phyloP scores from a whole-genome alignment of 805 yeast species.

The Candida tallmaniae region DNA sequence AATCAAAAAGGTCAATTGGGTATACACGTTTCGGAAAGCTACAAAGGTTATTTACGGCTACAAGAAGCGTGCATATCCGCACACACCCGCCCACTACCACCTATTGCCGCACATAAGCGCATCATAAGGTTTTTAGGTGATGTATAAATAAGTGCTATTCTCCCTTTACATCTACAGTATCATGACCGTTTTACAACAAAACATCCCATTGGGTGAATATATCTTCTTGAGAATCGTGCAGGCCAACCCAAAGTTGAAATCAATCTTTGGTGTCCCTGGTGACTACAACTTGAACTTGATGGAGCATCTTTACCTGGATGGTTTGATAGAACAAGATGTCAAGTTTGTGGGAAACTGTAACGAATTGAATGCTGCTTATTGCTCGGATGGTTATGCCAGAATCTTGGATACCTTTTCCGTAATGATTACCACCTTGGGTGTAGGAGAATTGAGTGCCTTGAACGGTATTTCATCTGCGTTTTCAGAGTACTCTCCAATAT shows the following conservation, averaged over 20 bases:
- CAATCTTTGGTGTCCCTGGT: constrained; percentile 77
- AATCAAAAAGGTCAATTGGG: too few species aligned
- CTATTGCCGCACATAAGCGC: too few species aligned
- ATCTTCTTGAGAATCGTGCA: constrained; percentile 53
- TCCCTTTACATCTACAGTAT: too few species aligned
- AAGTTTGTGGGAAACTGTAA: constrained; percentile 85
- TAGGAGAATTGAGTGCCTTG: constrained; percentile 81
- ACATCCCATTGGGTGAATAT: constrained; percentile 61
- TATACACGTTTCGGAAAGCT: too few species aligned
- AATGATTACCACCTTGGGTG: constrained; percentile 73
- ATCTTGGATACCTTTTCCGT: constrained; percentile 58
- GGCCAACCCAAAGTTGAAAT: constrained; percentile 44
- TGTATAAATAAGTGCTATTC: too few species aligned
- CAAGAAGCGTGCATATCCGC: too few species aligned
- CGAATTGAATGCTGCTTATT: constrained; percentile 84
- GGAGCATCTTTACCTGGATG: constrained; percentile 56
- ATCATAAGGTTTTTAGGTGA: too few species aligned
- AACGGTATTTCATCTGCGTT: constrained; percentile 81
- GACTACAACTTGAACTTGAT: constrained; percentile 65
- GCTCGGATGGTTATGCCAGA: constrained; percentile 85
- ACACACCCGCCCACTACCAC: too few species aligned
- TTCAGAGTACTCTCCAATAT: constrained; percentile 74
- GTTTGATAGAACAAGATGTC: constrained; percentile 33
- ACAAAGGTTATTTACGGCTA: too few species aligned
- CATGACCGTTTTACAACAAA: constrained; percentile 12